phyloP scores from a whole-genome alignment of 495 filamentous ascomycete genomes.

The Penicillium soppii region DNA sequence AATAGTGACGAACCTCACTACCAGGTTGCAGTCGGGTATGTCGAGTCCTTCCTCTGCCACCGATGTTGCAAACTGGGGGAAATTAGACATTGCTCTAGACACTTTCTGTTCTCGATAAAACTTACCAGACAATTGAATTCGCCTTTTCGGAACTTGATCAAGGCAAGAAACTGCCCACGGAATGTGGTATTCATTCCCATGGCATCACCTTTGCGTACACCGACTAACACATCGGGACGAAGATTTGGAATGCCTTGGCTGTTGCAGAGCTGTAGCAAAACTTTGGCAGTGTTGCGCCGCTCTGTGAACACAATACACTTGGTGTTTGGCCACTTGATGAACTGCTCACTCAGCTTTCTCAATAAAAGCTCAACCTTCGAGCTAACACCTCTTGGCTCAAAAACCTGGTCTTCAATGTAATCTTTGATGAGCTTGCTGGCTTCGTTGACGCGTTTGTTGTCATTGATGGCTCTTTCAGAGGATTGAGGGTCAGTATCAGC shows the following conservation, averaged over 20 bases:
- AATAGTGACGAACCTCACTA: conserved; percentile 55
- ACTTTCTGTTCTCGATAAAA: background rate
- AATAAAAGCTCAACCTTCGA: conserved; percentile 69
- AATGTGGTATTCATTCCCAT: conserved; percentile 63
- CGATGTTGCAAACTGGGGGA: conserved; percentile 69
- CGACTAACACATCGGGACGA: conserved; percentile 65
- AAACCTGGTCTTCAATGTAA: conserved; percentile 47
- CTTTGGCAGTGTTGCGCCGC: conserved; percentile 71
- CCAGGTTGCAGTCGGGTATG: conserved; percentile 90
- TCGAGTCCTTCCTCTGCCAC: conserved; percentile 95
- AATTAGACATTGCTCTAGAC: conserved; percentile 9
- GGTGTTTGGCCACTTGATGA: conserved; percentile 51
- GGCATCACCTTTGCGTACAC: conserved; percentile 46
- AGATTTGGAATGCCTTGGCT: conserved; percentile 58
- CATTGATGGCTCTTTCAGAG: conserved; percentile 43
- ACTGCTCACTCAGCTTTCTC: conserved; percentile 56
- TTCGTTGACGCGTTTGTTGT: conserved; percentile 56
- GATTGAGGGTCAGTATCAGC: conserved; percentile 21
- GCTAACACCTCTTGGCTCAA: conserved; percentile 53
- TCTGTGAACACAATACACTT: conserved; percentile 90
- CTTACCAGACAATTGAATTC: conserved; percentile 76
- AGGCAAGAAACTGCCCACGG: conserved; percentile 70
- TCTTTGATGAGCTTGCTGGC: conserved; percentile 56
- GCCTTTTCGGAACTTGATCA: conserved; percentile 76
- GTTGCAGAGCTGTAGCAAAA: conserved; percentile 65